Evolutionary conservation across 1,139 yeast species (phyloP).

Genomic region (Yamadazyma sp.): DNA sequence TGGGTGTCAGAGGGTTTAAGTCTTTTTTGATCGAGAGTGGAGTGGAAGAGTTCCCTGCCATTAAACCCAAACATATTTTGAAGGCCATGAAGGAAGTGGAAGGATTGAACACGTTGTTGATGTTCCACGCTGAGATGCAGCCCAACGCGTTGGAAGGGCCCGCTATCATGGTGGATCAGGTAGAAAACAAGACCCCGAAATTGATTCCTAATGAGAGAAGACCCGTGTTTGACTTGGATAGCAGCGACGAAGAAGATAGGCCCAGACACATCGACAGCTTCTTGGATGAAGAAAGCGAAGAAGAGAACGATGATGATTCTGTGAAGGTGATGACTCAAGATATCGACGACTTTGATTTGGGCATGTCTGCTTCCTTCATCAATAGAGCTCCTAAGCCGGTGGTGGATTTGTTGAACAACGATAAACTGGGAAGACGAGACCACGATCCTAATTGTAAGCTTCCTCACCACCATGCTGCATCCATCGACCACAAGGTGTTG

Average conservation of each 20-base stretch:
- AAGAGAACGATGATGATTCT: conserved; percentile 8
- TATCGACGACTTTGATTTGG: conserved; percentile 40
- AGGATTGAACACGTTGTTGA: conserved; percentile 64
- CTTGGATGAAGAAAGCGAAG: conserved; percentile 1
- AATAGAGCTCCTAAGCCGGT: conserved; percentile 42
- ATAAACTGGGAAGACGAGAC: conserved; percentile 18
- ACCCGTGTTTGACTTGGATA: conserved; percentile 21
- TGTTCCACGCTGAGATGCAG: conserved; percentile 95
- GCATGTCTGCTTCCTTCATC: conserved; percentile 49
- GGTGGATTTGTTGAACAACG: conserved; percentile 26
- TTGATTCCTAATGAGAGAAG: conserved; percentile 23
- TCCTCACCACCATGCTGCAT: conserved; percentile 42
- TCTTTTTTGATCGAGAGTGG: conserved; percentile 91
- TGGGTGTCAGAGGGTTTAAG: conserved; percentile 91
- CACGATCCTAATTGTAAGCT: conserved; percentile 32
- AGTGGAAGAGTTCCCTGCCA: conserved; percentile 90
- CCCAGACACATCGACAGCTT: conserved; percentile 3
- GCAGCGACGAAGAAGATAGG: conserved; percentile 13
- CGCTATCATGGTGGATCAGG: conserved; percentile 19
- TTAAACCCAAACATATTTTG: conserved; percentile 59
- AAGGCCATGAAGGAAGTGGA: conserved; percentile 64
- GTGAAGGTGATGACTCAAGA: conserved; percentile 14
- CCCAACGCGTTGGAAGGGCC: conserved; percentile 31
- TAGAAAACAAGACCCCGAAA: conserved; percentile 22
- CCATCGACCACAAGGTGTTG: conserved; percentile 38